Percentiles rank a stretch among this genome's conserved stretches.
Evolutionary conservation across 495 filamentous ascomycete species (phyloP).

Genomic region (Aspergillus ellipticus): DNA sequence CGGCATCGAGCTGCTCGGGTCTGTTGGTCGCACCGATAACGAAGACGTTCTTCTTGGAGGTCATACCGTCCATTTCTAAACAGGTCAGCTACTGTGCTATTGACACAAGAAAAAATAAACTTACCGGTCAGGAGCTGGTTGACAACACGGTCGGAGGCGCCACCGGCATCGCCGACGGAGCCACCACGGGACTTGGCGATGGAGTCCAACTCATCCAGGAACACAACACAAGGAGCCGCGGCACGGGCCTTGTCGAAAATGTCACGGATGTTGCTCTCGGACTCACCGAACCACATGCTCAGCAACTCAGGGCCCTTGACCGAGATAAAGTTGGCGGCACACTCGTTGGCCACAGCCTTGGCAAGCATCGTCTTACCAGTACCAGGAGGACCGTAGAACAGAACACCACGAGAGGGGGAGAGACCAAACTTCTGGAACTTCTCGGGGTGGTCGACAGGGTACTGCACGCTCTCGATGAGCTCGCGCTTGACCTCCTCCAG

Average conservation of each 20-base stretch:
- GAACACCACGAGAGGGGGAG: constrained; percentile 94
- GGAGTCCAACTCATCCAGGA: constrained; percentile 97
- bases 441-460: constrained; percentile 98
- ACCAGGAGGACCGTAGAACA: constrained; percentile 98
- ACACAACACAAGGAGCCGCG: constrained; percentile 96
- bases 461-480: constrained; percentile 98
- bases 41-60: constrained; percentile 99
- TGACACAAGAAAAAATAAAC: constrained; percentile 25
- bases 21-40: constrained; percentile 98
- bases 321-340: constrained; percentile 98
- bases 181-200: constrained; percentile 99
- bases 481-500: constrained; percentile 98
- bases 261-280: constrained; percentile 98
- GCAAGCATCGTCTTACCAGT: constrained; percentile 99
- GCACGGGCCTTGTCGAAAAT: constrained; percentile 99
- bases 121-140: constrained; percentile 98
- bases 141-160: constrained; percentile 98
- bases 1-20: constrained; percentile 96
- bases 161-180: constrained; percentile 92
- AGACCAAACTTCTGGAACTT: constrained; percentile 99
- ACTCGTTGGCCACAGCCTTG: constrained; percentile 99
- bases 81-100: constrained; percentile 37
- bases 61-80: constrained; percentile 98
- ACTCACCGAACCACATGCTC: constrained; percentile 99
- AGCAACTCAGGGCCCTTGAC: constrained; percentile 97